Evolutionary conservation across 1,139 yeast species (phyloP).

Genomic region (Yamadazyma conglobata): DNA sequence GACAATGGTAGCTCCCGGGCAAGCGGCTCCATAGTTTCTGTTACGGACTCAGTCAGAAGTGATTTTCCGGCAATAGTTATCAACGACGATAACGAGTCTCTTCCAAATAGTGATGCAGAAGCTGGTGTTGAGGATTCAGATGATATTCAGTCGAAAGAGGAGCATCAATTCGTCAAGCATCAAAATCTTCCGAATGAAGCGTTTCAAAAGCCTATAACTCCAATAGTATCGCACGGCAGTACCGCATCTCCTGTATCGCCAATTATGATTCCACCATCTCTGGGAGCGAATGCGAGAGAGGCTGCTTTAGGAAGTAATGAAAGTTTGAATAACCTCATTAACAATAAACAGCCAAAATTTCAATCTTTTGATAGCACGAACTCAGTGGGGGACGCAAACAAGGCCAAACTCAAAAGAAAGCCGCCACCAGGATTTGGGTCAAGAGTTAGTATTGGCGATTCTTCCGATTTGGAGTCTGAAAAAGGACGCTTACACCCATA

Average conservation of each 20-base stretch:
- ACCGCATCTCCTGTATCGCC: conserved; percentile 15
- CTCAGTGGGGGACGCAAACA: conserved; percentile 12
- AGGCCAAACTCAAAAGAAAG: conserved; percentile 19
- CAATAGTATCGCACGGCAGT: conserved; percentile 11
- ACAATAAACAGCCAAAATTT: conserved; percentile 5
- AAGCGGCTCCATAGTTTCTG: conserved; percentile 17
- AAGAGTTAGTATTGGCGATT: neutral
- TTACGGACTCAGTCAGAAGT: conserved; percentile 7
- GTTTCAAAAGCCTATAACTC: conserved; percentile 12
- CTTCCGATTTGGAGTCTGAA: neutral
- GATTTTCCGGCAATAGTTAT: conserved; percentile 10
- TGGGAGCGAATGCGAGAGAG: conserved; percentile 19
- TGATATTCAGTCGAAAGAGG: neutral
- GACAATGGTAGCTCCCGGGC: conserved; percentile 11
- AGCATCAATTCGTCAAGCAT: neutral
- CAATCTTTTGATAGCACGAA: conserved; percentile 13
- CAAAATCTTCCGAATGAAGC: conserved; percentile 2
- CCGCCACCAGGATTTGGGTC: conserved; percentile 22
- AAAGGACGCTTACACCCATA: conserved; percentile 1
- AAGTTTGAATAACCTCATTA: conserved; percentile 10
- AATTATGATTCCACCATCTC: conserved; percentile 17
- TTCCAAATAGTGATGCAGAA: conserved; percentile 1
- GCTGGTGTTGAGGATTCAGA: neutral
- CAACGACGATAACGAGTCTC: conserved; percentile 5
- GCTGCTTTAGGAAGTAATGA: conserved; percentile 18